Percentiles rank a stretch among this genome's conserved stretches.
These are phyloP conservation scores for Plicaturopsis crispa DNA, from an alignment of 768 basidiomycete genomes.

Conservation along the genomic window DNA sequence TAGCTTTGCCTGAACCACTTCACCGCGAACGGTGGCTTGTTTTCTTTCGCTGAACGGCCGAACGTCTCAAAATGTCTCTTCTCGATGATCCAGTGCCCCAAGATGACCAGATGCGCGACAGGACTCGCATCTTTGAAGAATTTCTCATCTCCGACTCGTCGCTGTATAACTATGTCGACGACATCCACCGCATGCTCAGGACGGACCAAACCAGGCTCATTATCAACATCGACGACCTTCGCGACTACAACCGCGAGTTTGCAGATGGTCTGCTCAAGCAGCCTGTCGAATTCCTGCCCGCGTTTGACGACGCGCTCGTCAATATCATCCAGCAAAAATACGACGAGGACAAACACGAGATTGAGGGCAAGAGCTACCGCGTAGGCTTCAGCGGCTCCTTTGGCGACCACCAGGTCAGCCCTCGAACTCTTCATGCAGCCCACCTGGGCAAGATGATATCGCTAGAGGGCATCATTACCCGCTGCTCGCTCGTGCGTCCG, in stretches of 20 bases:
- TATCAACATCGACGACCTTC: conserved; percentile 92
- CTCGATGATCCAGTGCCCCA: conserved; percentile 14
- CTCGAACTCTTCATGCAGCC: conserved; percentile 79
- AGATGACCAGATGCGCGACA: conserved; percentile 53
- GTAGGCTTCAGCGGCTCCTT: conserved; percentile 94
- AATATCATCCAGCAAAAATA: conserved; percentile 62
- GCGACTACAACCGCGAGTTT: conserved; percentile 84
- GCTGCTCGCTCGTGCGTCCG: conserved; percentile 95
- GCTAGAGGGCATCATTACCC: conserved; percentile 94
- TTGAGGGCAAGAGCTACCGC: conserved; percentile 73
- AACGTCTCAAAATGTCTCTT: conserved; percentile 30
- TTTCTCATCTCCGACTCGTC: conserved; percentile 61
- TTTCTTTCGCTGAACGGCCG: too few species aligned
- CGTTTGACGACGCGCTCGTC: conserved; percentile 79
- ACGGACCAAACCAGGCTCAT: conserved; percentile 81
- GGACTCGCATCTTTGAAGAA: conserved; percentile 74
- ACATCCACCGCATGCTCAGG: conserved; percentile 77
- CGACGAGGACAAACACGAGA: conserved; percentile 75
- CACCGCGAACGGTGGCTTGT: too few species aligned
- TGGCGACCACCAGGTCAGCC: conserved; percentile 96
- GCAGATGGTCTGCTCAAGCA: conserved; percentile 86
- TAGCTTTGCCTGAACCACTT: too few species aligned
- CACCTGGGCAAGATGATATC: conserved; percentile 96
- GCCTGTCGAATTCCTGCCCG: conserved; percentile 80
- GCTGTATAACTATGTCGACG: conserved; percentile 77